A percentile compares a stretch with the other conserved stretches of the same genome.
These are phyloP conservation scores for Xylaria intraflava DNA, from an alignment of 495 filamentous ascomycete genomes.

Conservation along the genomic window DNA sequence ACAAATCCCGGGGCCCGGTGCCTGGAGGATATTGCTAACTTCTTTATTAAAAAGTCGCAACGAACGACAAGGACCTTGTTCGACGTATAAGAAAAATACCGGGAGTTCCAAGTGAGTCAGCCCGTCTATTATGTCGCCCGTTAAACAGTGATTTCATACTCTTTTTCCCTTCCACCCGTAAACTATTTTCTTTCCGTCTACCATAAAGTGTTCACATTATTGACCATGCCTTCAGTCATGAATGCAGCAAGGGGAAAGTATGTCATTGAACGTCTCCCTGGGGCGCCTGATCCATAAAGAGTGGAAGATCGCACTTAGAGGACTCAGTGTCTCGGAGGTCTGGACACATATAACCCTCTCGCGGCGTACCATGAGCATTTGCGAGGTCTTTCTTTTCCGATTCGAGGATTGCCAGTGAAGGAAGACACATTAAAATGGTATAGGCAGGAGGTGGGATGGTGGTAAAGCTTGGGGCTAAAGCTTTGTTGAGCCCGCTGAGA, in stretches of 20 bases:
- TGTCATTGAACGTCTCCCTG: conserved; percentile 83
- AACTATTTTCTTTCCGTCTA: background rate
- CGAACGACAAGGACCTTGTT: conserved; percentile 81
- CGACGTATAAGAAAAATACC: conserved; percentile 76
- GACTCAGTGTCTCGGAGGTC: background rate
- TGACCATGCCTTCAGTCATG: conserved; percentile 34
- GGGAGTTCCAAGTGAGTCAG: conserved; percentile 44
- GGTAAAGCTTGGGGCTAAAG: conserved; percentile 15
- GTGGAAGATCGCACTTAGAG: background rate
- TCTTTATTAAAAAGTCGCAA: conserved; percentile 64
- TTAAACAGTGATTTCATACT: background rate
- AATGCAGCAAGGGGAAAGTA: conserved; percentile 77
- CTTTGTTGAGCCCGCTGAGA: conserved; percentile 23
- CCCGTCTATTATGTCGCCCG: background rate
- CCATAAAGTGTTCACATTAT: conserved; percentile 15
- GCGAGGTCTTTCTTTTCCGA: background rate
- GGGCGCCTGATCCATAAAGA: conserved; percentile 48
- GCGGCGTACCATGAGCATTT: conserved; percentile 5
- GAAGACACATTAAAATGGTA: background rate
- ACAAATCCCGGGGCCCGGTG: background rate
- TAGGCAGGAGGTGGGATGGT: conserved; percentile 20
- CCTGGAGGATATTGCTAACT: conserved; percentile 37
- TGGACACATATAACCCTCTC: background rate
- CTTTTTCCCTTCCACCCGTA: background rate
- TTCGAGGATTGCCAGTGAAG: background rate